Percentiles rank a stretch among this genome's conserved stretches.
These are phyloP conservation scores for Venturia nashicola DNA, from an alignment of 2,329 filamentous ascomycete species.

Conservation along the genomic window DNA sequence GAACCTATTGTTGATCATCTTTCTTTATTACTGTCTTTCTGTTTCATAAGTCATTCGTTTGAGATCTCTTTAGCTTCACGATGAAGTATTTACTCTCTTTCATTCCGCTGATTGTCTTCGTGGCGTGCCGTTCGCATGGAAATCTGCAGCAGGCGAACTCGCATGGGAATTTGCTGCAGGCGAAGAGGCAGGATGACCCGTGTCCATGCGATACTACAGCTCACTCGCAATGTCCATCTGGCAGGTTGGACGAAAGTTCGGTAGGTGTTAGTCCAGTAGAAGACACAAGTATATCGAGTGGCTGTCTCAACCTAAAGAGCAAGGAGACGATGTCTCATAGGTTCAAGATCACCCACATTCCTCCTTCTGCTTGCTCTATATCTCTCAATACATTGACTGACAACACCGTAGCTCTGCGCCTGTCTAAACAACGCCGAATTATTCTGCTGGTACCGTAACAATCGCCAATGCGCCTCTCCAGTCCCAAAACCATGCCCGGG, in stretches of 20 bases:
- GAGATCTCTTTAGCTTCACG: not conserved
- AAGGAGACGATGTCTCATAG: not conserved
- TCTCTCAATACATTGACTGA: not conserved
- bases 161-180: not conserved
- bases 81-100: not conserved
- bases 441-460: constrained; percentile 6
- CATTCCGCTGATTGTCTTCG: not conserved
- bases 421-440: constrained; percentile 2
- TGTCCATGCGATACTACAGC: not conserved
- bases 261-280: not conserved
- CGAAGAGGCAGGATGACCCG: not conserved
- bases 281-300: not conserved
- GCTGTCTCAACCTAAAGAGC: no score
- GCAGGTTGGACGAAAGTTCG: constrained; percentile 5
- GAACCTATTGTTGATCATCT: not conserved
- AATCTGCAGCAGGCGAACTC: not conserved
- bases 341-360: not conserved
- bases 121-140: not conserved
- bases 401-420: constrained; percentile 5
- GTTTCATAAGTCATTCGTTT: not conserved
- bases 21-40: not conserved
- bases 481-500: not conserved
- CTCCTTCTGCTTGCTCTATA: not conserved
- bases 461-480: constrained; percentile 1
- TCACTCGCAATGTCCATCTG: not conserved